Conservation (phyloP, 495 filamentous ascomycete genomes). For the Penicillium goetzii region DNA sequence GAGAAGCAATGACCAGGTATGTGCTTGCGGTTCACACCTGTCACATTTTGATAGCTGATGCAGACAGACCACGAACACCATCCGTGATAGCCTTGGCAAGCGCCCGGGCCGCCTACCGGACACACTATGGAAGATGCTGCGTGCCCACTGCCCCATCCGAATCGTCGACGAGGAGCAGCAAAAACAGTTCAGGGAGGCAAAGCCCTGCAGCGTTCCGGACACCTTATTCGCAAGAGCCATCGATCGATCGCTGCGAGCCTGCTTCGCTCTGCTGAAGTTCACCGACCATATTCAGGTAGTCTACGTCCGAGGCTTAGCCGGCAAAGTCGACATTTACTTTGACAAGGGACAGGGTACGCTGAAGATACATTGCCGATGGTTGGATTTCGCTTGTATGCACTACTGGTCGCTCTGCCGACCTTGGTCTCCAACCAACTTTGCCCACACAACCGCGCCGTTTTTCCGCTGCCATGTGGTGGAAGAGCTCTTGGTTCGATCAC, state of each 20-base stretch:
- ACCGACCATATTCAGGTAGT: conserved; percentile 9
- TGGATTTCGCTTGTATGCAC: conserved; percentile 8
- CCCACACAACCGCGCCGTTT: not conserved
- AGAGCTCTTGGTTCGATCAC: conserved; percentile 1
- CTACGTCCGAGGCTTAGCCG: conserved; percentile 6
- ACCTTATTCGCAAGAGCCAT: too few species aligned
- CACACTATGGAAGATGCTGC: not conserved
- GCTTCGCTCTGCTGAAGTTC: too few species aligned
- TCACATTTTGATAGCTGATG: conserved; percentile 3
- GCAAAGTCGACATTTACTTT: conserved; percentile 3
- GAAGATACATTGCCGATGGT: conserved; percentile 8
- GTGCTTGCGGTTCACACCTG: not conserved
- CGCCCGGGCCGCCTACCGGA: not conserved
- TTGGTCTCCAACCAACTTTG: not conserved
- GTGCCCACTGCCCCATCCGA: too few species aligned
- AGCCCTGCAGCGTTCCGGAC: too few species aligned
- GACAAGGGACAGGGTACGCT: conserved; percentile 4
- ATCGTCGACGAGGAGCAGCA: too few species aligned
- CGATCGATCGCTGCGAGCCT: too few species aligned
- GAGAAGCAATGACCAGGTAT: not conserved
- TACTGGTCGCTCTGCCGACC: not conserved
- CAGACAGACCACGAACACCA: not conserved
- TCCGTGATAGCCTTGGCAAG: not conserved
- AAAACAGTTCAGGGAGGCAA: too few species aligned
- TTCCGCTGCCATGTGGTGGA: not conserved